These are phyloP conservation scores for Xylaria castorea DNA, from an alignment of 495 filamentous ascomycete species.

Conservation along the genomic window DNA sequence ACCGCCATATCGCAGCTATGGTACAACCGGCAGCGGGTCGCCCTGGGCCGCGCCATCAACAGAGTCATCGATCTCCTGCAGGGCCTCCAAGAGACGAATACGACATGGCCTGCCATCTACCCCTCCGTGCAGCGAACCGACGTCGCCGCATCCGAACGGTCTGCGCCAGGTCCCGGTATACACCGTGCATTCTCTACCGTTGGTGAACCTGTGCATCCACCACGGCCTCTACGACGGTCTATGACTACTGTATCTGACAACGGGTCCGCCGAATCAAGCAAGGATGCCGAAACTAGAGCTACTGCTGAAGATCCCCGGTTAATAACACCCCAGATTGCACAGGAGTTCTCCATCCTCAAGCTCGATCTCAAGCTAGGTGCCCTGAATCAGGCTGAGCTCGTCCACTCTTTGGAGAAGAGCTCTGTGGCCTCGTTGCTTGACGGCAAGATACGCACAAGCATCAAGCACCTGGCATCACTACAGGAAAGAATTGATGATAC, in stretches of 20 bases:
- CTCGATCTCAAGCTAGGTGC: slow-evolving; percentile 89
- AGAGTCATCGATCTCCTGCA: slow-evolving; percentile 78
- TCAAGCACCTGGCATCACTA: slow-evolving; percentile 85
- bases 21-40: slow-evolving; percentile 88
- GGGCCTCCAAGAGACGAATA: slow-evolving; percentile 85
- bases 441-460: slow-evolving; percentile 89
- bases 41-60: slow-evolving; percentile 84
- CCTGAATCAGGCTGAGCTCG: slow-evolving; percentile 84
- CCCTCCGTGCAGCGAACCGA: slow-evolving; percentile 78
- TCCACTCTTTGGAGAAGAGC: slow-evolving; percentile 93
- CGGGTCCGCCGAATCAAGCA: slow-evolving; percentile 73
- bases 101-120: slow-evolving; percentile 92
- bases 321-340: slow-evolving; percentile 90
- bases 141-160: slow-evolving; percentile 46
- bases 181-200: slow-evolving; percentile 60
- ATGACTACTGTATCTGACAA: slow-evolving; percentile 72
- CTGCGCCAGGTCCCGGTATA: slow-evolving; percentile 55
- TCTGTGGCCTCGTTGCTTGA: slow-evolving; percentile 90
- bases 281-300: slow-evolving; percentile 62
- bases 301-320: slow-evolving; percentile 72
- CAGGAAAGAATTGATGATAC: slow-evolving; percentile 97
- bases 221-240: slow-evolving; percentile 70
- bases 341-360: slow-evolving; percentile 95
- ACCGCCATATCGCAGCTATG: slow-evolving; percentile 58
- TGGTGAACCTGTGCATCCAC: slow-evolving; percentile 40